Evolutionary conservation across 768 basidiomycete genomes (phyloP).

Genomic region (Hypsizygus marmoreus): DNA sequence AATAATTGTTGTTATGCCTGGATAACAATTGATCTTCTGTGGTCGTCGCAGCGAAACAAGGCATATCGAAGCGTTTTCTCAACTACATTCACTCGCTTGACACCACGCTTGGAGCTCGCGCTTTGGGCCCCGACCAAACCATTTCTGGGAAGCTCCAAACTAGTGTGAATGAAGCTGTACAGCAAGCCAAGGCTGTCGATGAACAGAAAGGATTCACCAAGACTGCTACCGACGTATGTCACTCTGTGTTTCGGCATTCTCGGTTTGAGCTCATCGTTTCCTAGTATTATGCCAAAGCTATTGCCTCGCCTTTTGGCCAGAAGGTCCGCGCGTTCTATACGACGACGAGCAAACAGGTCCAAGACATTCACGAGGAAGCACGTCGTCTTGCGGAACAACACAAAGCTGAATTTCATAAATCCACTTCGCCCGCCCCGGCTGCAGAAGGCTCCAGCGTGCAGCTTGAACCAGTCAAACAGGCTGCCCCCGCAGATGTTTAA

Average conservation of each 20-base stretch:
- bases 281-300: constrained; percentile 78
- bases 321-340: constrained; percentile 86
- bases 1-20: constrained; percentile 3
- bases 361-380: constrained; percentile 94
- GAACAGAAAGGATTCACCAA: constrained; percentile 79
- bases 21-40: neutral
- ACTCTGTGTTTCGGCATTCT: neutral
- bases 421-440: constrained; percentile 5
- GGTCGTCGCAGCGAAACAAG: constrained; percentile 64
- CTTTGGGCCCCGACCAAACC: constrained; percentile 82
- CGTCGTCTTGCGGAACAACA: constrained; percentile 71
- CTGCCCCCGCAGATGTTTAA: constrained; percentile 19
- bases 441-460: constrained; percentile 6
- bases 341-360: constrained; percentile 80
- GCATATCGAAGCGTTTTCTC: constrained; percentile 87
- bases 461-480: constrained; percentile 16
- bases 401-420: constrained; percentile 34
- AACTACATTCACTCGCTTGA: constrained; percentile 77
- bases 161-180: constrained; percentile 61
- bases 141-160: constrained; percentile 72
- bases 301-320: constrained; percentile 76
- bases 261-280: constrained; percentile 7
- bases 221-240: constrained; percentile 63
- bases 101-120: constrained; percentile 62
- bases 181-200: constrained; percentile 75